phyloP scores from a whole-genome alignment of 129 eudicot species.

The Flaveria bidentis region DNA sequence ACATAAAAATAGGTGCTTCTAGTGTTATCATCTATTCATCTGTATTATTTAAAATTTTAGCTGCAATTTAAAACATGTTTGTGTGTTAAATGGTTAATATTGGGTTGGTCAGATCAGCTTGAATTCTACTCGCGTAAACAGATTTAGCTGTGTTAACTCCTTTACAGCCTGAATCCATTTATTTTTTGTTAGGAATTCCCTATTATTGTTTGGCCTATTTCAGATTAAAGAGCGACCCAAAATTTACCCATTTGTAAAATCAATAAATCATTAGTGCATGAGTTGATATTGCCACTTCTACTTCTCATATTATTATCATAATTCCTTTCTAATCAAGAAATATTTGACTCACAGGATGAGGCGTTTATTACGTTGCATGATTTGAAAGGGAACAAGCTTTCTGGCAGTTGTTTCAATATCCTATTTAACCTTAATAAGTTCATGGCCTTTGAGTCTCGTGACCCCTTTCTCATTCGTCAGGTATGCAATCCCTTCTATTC shows the following conservation, averaged over 20 bases:
- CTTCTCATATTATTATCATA: not conserved
- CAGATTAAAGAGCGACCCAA: not conserved
- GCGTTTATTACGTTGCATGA: slow-evolving; percentile 51
- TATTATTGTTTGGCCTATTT: not conserved
- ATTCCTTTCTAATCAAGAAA: not conserved
- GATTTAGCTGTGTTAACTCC: not conserved
- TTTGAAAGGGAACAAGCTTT: slow-evolving; percentile 63
- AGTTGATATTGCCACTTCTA: not conserved
- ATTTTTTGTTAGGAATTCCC: not conserved
- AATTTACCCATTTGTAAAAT: not conserved
- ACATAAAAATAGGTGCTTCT: no score
- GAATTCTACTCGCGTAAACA: not conserved
- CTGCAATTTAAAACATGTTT: not conserved
- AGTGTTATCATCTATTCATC: not conserved
- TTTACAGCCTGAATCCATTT: not conserved
- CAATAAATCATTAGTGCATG: not conserved
- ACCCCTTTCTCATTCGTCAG: slow-evolving; percentile 75
- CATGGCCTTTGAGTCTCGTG: slow-evolving; percentile 75
- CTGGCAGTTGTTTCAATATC: slow-evolving; percentile 60
- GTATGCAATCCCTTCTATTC: slow-evolving; percentile 21
- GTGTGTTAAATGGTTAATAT: not conserved
- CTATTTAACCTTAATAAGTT: slow-evolving; percentile 65
- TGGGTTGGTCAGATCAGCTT: not conserved
- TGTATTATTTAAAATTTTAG: not conserved
- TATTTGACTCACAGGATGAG: slow-evolving; percentile 40